These are phyloP conservation scores for Porcisia deanei DNA, from an alignment of 208 protist genomes.

Conservation along the genomic window DNA sequence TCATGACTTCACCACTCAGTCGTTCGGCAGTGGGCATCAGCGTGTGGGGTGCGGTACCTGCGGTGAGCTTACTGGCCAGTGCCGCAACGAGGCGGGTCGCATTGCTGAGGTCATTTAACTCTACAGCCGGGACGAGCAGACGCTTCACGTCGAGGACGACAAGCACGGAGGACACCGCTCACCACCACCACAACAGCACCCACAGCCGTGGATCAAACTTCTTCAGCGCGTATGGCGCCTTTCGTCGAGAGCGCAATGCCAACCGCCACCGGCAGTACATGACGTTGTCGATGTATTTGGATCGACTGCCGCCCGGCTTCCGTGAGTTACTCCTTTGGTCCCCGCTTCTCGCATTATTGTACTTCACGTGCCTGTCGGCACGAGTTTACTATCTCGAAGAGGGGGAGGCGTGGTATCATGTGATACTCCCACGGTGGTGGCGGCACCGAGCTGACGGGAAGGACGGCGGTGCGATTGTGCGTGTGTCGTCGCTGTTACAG, in stretches of 20 bases:
- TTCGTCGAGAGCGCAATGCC: constrained; percentile 6
- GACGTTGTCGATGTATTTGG: constrained; percentile 52
- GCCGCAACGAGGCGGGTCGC: neutral
- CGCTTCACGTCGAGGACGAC: neutral
- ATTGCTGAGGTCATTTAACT: neutral
- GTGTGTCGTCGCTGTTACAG: constrained; percentile 20
- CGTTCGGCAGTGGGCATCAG: neutral
- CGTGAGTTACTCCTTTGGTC: constrained; percentile 59
- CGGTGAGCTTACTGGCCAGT: neutral
- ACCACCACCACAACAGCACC: too few relatives aligned
- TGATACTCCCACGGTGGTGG: constrained; percentile 18
- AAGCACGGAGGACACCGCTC: neutral
- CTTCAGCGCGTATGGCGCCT: constrained; percentile 18
- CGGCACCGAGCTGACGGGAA: neutral
- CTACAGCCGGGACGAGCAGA: neutral
- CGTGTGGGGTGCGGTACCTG: neutral
- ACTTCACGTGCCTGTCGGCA: constrained; percentile 55
- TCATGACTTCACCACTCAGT: neutral
- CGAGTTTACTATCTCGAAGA: constrained; percentile 52
- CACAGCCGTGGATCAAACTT: neutral
- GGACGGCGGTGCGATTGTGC: neutral
- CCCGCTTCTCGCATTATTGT: constrained; percentile 40
- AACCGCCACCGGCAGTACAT: constrained; percentile 15
- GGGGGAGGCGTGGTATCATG: constrained; percentile 32
- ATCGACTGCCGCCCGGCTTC: constrained; percentile 43